Conservation (phyloP, 305 asterid genomes). For the Solanum hybrid region DNA sequence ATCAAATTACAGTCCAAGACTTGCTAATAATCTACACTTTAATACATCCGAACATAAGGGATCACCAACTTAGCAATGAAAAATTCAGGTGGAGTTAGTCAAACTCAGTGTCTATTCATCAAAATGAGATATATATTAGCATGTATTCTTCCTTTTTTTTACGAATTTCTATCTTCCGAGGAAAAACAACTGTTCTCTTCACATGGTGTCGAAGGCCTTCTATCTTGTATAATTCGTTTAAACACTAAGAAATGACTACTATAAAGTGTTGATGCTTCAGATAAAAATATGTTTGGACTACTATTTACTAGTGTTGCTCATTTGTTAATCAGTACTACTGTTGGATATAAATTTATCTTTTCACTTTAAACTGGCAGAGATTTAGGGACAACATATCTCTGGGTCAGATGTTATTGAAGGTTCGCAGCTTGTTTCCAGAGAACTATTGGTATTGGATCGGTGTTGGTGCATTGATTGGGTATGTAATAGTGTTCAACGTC, state of each 20-base stretch:
- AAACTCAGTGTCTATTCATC: background rate
- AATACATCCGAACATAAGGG: background rate
- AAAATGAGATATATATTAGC: background rate
- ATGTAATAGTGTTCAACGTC: slow-evolving; percentile 45
- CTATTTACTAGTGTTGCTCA: background rate
- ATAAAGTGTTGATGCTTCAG: background rate
- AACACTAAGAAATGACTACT: background rate
- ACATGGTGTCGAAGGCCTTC: background rate
- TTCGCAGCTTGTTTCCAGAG: slow-evolving; percentile 62
- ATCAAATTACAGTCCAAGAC: background rate
- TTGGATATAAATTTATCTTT: background rate
- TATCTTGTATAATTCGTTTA: background rate
- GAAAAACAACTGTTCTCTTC: background rate
- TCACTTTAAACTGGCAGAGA: slow-evolving; percentile 30
- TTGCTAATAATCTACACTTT: background rate
- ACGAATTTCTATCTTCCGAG: background rate
- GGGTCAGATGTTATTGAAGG: slow-evolving; percentile 55
- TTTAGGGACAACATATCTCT: slow-evolving; percentile 43
- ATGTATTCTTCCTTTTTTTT: background rate
- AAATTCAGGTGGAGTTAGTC: background rate
- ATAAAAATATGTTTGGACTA: background rate
- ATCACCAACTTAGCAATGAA: background rate
- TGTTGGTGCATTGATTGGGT: slow-evolving; percentile 68
- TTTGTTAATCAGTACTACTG: background rate
- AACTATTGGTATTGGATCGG: slow-evolving; percentile 80